Conservation (phyloP, 441 rosid genomes). For the Sinapis alba region DNA sequence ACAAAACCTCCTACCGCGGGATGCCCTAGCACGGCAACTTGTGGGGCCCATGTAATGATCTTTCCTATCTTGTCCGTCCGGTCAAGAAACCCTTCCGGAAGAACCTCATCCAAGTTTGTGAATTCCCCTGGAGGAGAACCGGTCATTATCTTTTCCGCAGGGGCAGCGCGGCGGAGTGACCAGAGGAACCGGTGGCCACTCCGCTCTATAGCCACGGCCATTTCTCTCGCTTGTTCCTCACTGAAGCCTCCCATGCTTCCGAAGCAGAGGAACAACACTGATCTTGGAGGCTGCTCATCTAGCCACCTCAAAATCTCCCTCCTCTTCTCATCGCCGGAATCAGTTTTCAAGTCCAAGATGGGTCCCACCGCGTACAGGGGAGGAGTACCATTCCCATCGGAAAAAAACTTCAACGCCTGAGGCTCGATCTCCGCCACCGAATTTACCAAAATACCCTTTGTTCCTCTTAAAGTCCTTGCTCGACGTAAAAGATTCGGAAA, state of each 20-base stretch:
- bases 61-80: conserved; percentile 29
- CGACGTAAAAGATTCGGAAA: not conserved
- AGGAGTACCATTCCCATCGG: conserved; percentile 28
- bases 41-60: conserved; percentile 40
- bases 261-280: conserved; percentile 57
- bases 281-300: conserved; percentile 43
- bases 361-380: conserved; percentile 48
- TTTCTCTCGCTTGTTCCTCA: conserved; percentile 33
- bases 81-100: conserved; percentile 32
- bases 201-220: conserved; percentile 41
- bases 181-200: conserved; percentile 42
- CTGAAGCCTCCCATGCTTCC: conserved; percentile 46
- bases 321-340: not conserved
- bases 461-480: conserved; percentile 27
- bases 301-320: conserved; percentile 45
- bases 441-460: conserved; percentile 41
- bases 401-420: conserved; percentile 26
- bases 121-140: conserved; percentile 15
- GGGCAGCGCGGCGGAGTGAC: conserved; percentile 40
- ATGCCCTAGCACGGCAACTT: conserved; percentile 19
- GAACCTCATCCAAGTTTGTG: conserved; percentile 19
- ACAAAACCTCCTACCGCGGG: conserved; percentile 33
- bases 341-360: conserved; percentile 26
- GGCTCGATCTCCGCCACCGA: conserved; percentile 59
- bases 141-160: not conserved